A percentile compares a stretch with the other conserved stretches of the same genome.
These are phyloP conservation scores for Pestalotiopsis sp. DNA, from an alignment of 2,329 filamentous ascomycete species.

Conservation along the genomic window DNA sequence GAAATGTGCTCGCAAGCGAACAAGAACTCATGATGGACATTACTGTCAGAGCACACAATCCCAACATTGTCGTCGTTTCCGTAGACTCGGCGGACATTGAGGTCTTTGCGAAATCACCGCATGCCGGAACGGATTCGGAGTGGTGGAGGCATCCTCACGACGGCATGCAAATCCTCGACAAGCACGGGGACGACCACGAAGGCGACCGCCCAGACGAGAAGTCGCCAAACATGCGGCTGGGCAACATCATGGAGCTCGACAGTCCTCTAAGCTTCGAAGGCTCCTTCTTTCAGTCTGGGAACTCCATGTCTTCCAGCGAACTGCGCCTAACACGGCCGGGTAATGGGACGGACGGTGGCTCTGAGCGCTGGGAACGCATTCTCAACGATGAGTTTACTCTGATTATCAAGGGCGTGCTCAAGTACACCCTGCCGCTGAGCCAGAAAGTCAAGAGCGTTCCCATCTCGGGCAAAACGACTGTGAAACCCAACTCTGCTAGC, in stretches of 20 bases:
- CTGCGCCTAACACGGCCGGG: conserved; percentile 82
- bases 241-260: conserved; percentile 84
- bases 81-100: conserved; percentile 87
- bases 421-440: conserved; percentile 72
- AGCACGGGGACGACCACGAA: conserved; percentile 42
- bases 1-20: conserved; percentile 89
- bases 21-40: conserved; percentile 95
- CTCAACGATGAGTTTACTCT: conserved; percentile 91
- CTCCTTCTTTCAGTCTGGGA: conserved; percentile 77
- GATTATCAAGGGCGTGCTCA: conserved; percentile 87
- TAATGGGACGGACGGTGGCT: conserved; percentile 85
- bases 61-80: conserved; percentile 87
- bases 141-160: conserved; percentile 55
- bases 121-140: conserved; percentile 71
- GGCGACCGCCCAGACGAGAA: conserved; percentile 64
- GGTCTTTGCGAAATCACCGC: conserved; percentile 91
- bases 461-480: conserved; percentile 60
- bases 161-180: conserved; percentile 33
- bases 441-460: conserved; percentile 61
- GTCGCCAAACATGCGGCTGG: conserved; percentile 87
- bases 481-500: conserved; percentile 65
- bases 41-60: conserved; percentile 85
- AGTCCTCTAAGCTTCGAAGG: conserved; percentile 88
- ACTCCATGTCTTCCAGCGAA: conserved; percentile 77
- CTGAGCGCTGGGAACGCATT: conserved; percentile 86